Conservation (phyloP, 495 filamentous ascomycete species). For the Aspergillus nidulans region DNA sequence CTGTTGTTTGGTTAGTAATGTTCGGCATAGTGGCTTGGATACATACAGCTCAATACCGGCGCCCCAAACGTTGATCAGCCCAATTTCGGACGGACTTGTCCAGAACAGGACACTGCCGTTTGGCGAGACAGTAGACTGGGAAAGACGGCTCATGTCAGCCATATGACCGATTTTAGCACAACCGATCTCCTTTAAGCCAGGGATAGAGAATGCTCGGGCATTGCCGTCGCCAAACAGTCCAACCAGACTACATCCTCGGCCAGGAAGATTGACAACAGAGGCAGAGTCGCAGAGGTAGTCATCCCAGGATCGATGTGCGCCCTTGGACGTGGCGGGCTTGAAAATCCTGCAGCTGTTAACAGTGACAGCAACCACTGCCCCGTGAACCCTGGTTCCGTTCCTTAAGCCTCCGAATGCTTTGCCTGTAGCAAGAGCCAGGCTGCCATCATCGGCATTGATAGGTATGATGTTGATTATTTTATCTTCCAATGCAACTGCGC, state of each 20-base stretch:
- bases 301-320: constrained; percentile 84
- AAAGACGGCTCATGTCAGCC: constrained; percentile 68
- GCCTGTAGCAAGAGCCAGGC: constrained; percentile 69
- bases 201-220: constrained; percentile 76
- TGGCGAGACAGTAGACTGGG: constrained; percentile 61
- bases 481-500: constrained; percentile 62
- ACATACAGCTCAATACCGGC: constrained; percentile 54
- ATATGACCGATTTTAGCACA: constrained; percentile 53
- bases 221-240: constrained; percentile 78
- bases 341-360: constrained; percentile 74
- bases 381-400: constrained; percentile 65
- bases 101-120: constrained; percentile 81
- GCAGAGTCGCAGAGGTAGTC: constrained; percentile 75
- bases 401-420: constrained; percentile 65
- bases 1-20: constrained; percentile 34
- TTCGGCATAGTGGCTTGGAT: constrained; percentile 2
- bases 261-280: constrained; percentile 64
- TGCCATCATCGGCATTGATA: constrained; percentile 72
- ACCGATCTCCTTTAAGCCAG: constrained; percentile 81
- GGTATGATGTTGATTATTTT: constrained; percentile 71
- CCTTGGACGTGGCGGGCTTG: constrained; percentile 77
- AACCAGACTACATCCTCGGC: constrained; percentile 71
- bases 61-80: constrained; percentile 76
- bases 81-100: constrained; percentile 84
- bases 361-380: constrained; percentile 66